Percentiles rank a stretch among this genome's conserved stretches.
Evolutionary conservation across 345 rosid genomes (phyloP).

Genomic region (Litchi chinensis): DNA sequence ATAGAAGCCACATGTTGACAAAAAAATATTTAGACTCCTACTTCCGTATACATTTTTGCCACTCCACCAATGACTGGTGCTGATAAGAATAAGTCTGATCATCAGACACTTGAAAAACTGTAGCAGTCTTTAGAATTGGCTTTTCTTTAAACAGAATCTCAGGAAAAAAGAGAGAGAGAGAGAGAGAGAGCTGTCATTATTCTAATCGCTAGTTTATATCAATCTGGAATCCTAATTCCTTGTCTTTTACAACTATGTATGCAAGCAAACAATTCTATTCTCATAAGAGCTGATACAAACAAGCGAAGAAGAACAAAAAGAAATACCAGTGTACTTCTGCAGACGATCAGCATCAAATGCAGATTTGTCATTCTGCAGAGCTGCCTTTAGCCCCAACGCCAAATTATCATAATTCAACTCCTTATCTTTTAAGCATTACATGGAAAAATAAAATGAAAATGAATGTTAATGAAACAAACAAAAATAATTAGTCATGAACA

Average conservation of each 20-base stretch:
- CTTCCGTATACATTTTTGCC: neutral
- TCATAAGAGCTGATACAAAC: neutral
- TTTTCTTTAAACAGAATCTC: neutral
- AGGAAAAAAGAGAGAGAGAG: neutral
- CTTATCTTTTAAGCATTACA: constrained; percentile 43
- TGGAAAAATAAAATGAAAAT: neutral
- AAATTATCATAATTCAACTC: constrained; percentile 63
- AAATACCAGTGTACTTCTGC: constrained; percentile 63
- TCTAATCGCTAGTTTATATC: neutral
- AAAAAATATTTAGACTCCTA: neutral
- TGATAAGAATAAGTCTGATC: neutral
- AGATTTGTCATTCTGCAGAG: constrained; percentile 65
- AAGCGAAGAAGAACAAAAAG: neutral
- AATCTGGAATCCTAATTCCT: neutral
- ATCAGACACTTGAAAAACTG: neutral
- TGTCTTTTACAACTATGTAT: neutral
- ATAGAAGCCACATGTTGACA: neutral
- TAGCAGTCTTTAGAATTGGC: neutral
- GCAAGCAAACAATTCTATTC: neutral
- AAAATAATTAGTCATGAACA: neutral
- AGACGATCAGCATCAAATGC: constrained; percentile 72
- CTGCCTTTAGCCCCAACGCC: constrained; percentile 70
- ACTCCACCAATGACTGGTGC: neutral
- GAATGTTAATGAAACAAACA: constrained; percentile 5
- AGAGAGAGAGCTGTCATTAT: neutral